Conservation (phyloP, 306 rosid genomes). For the Glycine soja region DNA sequence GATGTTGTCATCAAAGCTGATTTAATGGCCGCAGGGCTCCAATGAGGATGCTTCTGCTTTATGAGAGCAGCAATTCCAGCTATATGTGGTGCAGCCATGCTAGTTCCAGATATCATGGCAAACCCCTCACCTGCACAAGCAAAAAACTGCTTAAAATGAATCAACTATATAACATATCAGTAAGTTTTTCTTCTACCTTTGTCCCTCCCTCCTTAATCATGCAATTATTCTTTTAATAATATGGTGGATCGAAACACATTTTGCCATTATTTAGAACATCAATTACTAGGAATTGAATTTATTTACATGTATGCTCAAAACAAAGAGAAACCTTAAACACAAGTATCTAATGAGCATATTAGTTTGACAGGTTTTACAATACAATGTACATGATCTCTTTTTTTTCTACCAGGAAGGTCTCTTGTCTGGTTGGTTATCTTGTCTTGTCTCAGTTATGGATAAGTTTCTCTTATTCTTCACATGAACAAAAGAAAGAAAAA, state of each 20-base stretch:
- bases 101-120: conserved; percentile 99
- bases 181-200: neutral
- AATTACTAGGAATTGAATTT: neutral
- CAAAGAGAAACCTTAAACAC: conserved; percentile 13
- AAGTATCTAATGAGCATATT: neutral
- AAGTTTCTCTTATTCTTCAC: neutral
- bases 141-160: conserved; percentile 28
- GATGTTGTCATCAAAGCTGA: conserved; percentile 98
- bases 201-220: neutral
- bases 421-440: neutral
- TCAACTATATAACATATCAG: neutral
- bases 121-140: conserved; percentile 81
- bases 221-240: conserved; percentile 9
- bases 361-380: conserved; percentile 5
- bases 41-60: conserved; percentile 95
- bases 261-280: neutral
- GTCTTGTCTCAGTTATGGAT: neutral
- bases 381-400: conserved; percentile 4
- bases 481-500: neutral
- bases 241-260: neutral
- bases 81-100: conserved; percentile 99
- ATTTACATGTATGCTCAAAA: conserved; percentile 9
- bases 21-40: conserved; percentile 99
- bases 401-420: conserved; percentile 25
- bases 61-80: conserved; percentile 98